Percentiles rank a stretch among this genome's conserved stretches.
phyloP scores from a whole-genome alignment of 2,329 filamentous ascomycete genomes.

The Graphilbum ipis-grandicollis region DNA sequence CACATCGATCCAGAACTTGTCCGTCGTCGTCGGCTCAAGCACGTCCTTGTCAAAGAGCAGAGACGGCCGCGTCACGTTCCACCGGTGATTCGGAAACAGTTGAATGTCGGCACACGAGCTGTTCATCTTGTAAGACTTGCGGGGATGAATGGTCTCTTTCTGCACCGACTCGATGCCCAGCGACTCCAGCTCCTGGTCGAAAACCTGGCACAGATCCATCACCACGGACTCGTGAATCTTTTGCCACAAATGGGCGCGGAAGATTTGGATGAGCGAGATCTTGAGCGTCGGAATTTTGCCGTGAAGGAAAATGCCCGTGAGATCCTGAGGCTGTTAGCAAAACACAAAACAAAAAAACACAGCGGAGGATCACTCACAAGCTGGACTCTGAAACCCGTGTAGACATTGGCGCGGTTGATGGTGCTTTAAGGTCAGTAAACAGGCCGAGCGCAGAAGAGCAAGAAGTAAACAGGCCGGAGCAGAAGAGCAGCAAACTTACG shows the following conservation, averaged over 20 bases:
- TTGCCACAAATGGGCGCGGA: constrained; percentile 98
- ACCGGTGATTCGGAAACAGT: constrained; percentile 93
- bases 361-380: constrained; percentile 21
- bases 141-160: constrained; percentile 96
- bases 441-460: neutral
- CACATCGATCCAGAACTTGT: constrained; percentile 98
- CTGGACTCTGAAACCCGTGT: constrained; percentile 98
- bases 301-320: constrained; percentile 97
- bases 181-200: constrained; percentile 91
- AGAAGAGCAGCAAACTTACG: constrained; percentile 2
- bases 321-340: constrained; percentile 30
- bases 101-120: constrained; percentile 96
- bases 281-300: constrained; percentile 97
- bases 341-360: neutral
- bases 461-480: neutral
- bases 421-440: constrained; percentile 26
- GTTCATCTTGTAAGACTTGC: constrained; percentile 99
- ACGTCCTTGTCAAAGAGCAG: constrained; percentile 91
- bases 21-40: constrained; percentile 84
- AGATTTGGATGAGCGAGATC: constrained; percentile 96
- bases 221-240: constrained; percentile 98
- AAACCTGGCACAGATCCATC: constrained; percentile 97
- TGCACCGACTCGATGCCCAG: constrained; percentile 94
- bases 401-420: constrained; percentile 91
- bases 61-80: constrained; percentile 91